A percentile compares a stretch with the other conserved stretches of the same genome.
These are phyloP conservation scores for Kodamaea sp. DNA, from an alignment of 1,139 yeast genomes.

Conservation along the genomic window DNA sequence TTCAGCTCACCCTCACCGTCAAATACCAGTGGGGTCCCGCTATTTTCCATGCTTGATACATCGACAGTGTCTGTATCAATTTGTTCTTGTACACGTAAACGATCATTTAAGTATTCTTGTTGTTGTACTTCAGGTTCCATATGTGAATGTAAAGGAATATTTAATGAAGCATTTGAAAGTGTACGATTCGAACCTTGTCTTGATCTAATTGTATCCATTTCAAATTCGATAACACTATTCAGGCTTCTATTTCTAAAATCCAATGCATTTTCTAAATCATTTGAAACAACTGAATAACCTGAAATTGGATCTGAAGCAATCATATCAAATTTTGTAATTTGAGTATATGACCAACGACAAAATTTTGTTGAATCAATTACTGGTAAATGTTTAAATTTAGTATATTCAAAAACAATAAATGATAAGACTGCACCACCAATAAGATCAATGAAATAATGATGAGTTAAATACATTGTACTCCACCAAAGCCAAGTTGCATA, in stretches of 20 bases:
- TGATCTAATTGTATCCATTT: slow-evolving; percentile 30
- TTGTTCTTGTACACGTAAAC: slow-evolving; percentile 1
- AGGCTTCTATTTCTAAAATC: not conserved
- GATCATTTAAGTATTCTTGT: not conserved
- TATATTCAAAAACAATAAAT: slow-evolving; percentile 64
- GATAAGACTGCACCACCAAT: slow-evolving; percentile 86
- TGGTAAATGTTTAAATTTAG: slow-evolving; percentile 76
- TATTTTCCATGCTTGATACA: slow-evolving; percentile 27
- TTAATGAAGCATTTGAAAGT: slow-evolving; percentile 14
- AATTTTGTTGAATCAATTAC: slow-evolving; percentile 55
- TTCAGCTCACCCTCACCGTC: slow-evolving; percentile 15
- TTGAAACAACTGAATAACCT: slow-evolving; percentile 1
- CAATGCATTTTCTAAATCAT: slow-evolving; percentile 6
- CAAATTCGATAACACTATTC: slow-evolving; percentile 18
- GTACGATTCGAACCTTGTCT: slow-evolving; percentile 29
- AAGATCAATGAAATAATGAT: slow-evolving; percentile 89
- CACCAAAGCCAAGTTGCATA: slow-evolving; percentile 96
- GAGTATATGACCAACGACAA: slow-evolving; percentile 80
- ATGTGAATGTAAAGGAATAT: slow-evolving; percentile 1
- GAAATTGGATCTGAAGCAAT: slow-evolving; percentile 34
- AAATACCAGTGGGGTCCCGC: slow-evolving; percentile 43
- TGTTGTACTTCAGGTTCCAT: not conserved
- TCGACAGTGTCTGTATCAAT: slow-evolving; percentile 2
- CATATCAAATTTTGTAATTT: slow-evolving; percentile 27
- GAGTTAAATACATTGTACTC: slow-evolving; percentile 96